These are phyloP conservation scores for Monosporozyma servazzii DNA, from an alignment of 805 yeast species.

Conservation along the genomic window DNA sequence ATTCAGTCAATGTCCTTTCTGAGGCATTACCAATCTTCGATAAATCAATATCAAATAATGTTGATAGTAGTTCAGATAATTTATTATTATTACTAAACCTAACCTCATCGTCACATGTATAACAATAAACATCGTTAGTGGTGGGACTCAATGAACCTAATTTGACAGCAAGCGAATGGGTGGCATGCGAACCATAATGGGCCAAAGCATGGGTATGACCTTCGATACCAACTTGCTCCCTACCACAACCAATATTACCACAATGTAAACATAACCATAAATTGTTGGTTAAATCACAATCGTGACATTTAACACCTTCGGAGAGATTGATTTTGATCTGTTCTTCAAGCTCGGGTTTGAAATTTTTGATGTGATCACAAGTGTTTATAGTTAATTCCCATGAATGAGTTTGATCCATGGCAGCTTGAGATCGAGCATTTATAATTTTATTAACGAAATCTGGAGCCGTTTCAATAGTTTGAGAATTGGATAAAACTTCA, in stretches of 20 bases:
- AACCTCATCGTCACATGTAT: constrained; percentile 81
- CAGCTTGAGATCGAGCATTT: constrained; percentile 20
- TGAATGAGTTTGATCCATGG: constrained; percentile 58
- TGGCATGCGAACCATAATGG: constrained; percentile 46
- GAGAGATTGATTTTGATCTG: background rate
- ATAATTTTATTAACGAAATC: constrained; percentile 19
- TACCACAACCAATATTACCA: constrained; percentile 90
- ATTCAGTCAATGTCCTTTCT: constrained; percentile 79
- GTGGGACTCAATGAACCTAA: constrained; percentile 77
- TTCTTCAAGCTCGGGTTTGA: constrained; percentile 18
- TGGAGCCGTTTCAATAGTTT: background rate
- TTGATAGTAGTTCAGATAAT: constrained; percentile 30
- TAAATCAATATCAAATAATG: constrained; percentile 60
- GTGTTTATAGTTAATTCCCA: constrained; percentile 87
- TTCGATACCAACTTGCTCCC: constrained; percentile 88
- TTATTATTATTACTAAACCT: constrained; percentile 45
- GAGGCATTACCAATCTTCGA: constrained; percentile 45
- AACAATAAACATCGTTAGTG: constrained; percentile 77
- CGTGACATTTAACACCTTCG: constrained; percentile 33
- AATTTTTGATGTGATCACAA: constrained; percentile 64
- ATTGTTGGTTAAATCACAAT: constrained; percentile 63
- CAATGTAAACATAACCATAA: constrained; percentile 89
- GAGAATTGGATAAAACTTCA: background rate
- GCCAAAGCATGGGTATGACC: constrained; percentile 86
- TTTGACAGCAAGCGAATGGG: constrained; percentile 81